phyloP scores from a whole-genome alignment of 2,329 filamentous ascomycete species.

The Botrytis porri region DNA sequence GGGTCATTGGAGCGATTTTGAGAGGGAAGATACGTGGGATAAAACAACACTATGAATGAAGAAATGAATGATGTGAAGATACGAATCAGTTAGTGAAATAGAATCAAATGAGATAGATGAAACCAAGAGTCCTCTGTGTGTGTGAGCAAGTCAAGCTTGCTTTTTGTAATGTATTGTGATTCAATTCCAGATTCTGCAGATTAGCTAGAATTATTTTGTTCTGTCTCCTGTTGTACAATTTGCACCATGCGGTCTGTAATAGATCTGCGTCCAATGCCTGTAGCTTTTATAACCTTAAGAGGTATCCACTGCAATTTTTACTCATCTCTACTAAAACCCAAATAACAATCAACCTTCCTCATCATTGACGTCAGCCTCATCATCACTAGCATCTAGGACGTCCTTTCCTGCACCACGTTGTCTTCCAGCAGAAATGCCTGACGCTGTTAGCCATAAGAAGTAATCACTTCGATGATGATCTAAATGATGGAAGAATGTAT shows the following conservation, averaged over 20 bases:
- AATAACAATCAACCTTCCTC: slow-evolving; percentile 18
- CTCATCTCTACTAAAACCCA: background rate
- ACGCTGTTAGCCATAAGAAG: slow-evolving; percentile 73
- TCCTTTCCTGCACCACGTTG: slow-evolving; percentile 36
- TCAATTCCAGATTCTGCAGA: background rate
- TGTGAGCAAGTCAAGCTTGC: background rate
- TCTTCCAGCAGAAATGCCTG: slow-evolving; percentile 61
- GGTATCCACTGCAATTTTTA: background rate
- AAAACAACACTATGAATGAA: background rate
- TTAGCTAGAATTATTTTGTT: background rate
- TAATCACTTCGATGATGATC: slow-evolving; percentile 70
- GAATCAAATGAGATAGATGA: background rate
- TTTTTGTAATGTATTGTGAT: background rate
- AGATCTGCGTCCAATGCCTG: background rate
- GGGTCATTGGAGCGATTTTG: background rate
- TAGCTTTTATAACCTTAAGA: background rate
- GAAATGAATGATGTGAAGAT: background rate
- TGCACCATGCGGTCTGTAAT: background rate
- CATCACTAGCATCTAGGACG: slow-evolving; percentile 20
- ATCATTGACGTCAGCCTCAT: slow-evolving; percentile 22
- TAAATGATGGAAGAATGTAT: slow-evolving; percentile 75
- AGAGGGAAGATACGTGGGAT: background rate
- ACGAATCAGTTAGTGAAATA: background rate
- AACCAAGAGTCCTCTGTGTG: background rate
- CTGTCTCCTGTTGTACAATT: background rate